Percentiles rank a stretch among this genome's conserved stretches.
Conservation (phyloP, 305 asterid species). For the Fraxinus platypoda region DNA sequence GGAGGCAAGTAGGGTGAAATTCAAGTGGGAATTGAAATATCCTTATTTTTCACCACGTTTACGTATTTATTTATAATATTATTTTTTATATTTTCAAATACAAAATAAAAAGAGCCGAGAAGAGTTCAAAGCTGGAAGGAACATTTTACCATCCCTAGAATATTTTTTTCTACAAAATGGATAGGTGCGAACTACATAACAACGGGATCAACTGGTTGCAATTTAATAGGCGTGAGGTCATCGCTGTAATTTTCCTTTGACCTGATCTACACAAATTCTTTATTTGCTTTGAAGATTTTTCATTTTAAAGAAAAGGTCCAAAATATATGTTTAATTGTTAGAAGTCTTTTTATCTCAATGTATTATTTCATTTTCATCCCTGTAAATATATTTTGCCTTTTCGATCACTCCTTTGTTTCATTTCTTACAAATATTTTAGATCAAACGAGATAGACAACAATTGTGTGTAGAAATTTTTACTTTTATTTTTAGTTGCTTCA, state of each 20-base stretch:
- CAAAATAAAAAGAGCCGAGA: no score
- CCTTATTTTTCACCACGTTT: not conserved
- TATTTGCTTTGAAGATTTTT: not conserved
- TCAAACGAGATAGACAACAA: not conserved
- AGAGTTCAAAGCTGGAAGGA: not conserved
- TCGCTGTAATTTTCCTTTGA: not conserved
- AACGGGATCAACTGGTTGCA: not conserved
- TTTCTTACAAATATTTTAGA: not conserved
- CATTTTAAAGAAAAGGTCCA: not conserved
- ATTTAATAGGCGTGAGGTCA: not conserved
- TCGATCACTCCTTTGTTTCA: not conserved
- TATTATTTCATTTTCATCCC: not conserved
- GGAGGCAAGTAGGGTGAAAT: not conserved
- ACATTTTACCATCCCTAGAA: not conserved
- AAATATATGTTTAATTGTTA: not conserved
- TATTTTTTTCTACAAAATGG: not conserved
- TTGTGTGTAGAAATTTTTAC: not conserved
- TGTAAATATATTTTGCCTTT: not conserved
- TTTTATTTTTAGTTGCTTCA: not conserved
- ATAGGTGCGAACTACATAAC: not conserved
- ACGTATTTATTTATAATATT: not conserved
- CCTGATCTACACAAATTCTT: not conserved
- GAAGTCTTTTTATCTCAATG: not conserved
- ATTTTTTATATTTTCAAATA: not conserved
- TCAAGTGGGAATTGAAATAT: not conserved